Evolutionary conservation across 2,329 filamentous ascomycete species (phyloP), one percentile per base, ranked within the genome.

Genomic region (Blastomyces emzantsi): DNA sequence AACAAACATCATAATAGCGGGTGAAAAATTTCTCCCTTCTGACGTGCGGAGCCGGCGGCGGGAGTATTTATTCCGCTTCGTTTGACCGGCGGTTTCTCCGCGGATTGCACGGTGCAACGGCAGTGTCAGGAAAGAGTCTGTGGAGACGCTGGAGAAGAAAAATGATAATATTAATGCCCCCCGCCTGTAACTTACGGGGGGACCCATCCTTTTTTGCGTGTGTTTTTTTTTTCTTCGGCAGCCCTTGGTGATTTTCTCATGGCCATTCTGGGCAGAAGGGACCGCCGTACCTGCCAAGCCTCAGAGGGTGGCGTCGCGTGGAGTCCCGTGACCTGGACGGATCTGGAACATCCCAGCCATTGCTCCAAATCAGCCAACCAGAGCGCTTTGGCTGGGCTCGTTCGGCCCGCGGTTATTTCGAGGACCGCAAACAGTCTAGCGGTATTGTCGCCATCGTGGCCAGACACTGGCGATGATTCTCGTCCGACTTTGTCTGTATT

Each of bases 371-470:
- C 69, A 69, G 63, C 74, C 74, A 75, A 62, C 74, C 71, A 75
- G 58, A 57, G 60, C 36, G 6, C 28, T 13, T 36, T n/a, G 5
- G 2, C 2, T 33, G 17, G 61, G 72, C 74, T 74, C 66, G 55
- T 67, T 76, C 74, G 69, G 41, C 41, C 15, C 41, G 17, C 41
- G 41, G 66, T 72, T 76, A 75, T 75, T 67, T 69, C 4, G 68
- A 73, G 75, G 75, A 56, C 67, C 70, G 68, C 19, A 2, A 62
- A 69, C 30, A 9, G 68, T 65, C 54, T 39, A 41, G 55, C 55
- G 39, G 17, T 11, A 11, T 69, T 75, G 70, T 67, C 43, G 17
- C n/a, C n/a, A 49, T 8, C n/a, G 3, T 8, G 9, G 45, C n/a
- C 8, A 22, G 19, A 49, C 11, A 22, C 45, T 11, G 45, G 45